Percentiles rank a stretch among this genome's conserved stretches.
phyloP scores from a whole-genome alignment of 1,284 basidiomycete species.

The Fomes fomentarius region DNA sequence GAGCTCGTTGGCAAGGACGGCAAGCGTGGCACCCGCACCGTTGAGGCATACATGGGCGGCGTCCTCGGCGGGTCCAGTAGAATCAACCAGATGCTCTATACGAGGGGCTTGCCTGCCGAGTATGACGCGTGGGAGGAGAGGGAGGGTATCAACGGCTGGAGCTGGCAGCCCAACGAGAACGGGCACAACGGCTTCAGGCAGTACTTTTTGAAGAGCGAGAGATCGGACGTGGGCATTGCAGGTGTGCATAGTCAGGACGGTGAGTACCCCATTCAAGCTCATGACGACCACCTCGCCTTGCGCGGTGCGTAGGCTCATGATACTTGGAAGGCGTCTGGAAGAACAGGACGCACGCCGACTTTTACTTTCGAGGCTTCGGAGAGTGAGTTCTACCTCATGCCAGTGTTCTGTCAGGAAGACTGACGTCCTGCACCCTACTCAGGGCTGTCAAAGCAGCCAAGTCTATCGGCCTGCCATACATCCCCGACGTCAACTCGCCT shows the following conservation, averaged over 20 bases:
- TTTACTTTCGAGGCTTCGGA: conserved; percentile 19
- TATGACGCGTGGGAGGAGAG: conserved; percentile 40
- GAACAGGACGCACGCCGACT: conserved; percentile 16
- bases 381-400: conserved; percentile 4
- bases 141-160: conserved; percentile 39
- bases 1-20: conserved; percentile 24
- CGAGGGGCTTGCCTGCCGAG: conserved; percentile 38
- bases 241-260: conserved; percentile 15
- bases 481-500: conserved; percentile 35
- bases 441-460: conserved; percentile 24
- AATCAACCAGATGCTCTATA: conserved; percentile 45
- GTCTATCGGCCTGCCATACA: conserved; percentile 31
- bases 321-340: conserved; percentile 11
- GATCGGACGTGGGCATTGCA: conserved; percentile 13
- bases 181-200: conserved; percentile 30
- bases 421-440: neutral
- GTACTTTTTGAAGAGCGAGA: conserved; percentile 37
- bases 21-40: conserved; percentile 36
- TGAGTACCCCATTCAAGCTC: neutral
- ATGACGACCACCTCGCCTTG: no score
- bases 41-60: conserved; percentile 17
- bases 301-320: neutral
- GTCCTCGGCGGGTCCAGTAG: conserved; percentile 44
- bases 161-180: conserved; percentile 29
- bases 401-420: neutral